phyloP scores from a whole-genome alignment of 768 basidiomycete species.

The Rhodotorula taiwanensis region DNA sequence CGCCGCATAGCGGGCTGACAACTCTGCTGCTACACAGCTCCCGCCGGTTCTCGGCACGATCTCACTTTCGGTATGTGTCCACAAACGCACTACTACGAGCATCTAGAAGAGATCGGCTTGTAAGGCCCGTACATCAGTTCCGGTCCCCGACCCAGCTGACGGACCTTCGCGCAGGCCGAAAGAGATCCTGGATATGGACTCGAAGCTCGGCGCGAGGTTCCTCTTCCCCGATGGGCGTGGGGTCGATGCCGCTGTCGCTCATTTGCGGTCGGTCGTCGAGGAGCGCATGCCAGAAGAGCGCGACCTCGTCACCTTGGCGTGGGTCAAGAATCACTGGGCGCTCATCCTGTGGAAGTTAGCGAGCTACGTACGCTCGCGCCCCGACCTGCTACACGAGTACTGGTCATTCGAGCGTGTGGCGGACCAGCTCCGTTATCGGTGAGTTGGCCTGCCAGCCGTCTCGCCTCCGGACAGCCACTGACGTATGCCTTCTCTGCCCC shows the following conservation, averaged over 20 bases:
- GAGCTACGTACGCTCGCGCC: slow-evolving; percentile 69
- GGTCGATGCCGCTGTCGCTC: slow-evolving; percentile 40
- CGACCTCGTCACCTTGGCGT: slow-evolving; percentile 58
- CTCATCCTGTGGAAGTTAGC: slow-evolving; percentile 92
- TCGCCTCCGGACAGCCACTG: background rate
- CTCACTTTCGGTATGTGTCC: slow-evolving; percentile 30
- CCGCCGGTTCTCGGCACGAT: background rate
- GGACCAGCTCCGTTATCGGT: slow-evolving; percentile 81
- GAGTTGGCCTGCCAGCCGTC: slow-evolving; percentile 31
- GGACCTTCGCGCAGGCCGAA: slow-evolving; percentile 17
- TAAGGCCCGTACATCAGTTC: background rate
- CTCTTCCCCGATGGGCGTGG: slow-evolving; percentile 19
- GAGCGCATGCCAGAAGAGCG: slow-evolving; percentile 48
- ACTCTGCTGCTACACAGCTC: background rate
- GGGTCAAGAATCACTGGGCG: slow-evolving; percentile 90
- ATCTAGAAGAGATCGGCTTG: slow-evolving; percentile 12
- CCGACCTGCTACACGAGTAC: slow-evolving; percentile 53
- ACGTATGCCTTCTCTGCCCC: background rate
- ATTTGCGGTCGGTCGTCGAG: slow-evolving; percentile 36
- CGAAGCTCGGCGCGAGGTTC: slow-evolving; percentile 3
- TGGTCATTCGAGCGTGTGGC: slow-evolving; percentile 83
- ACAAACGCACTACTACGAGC: slow-evolving; percentile 30
- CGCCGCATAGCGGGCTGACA: background rate
- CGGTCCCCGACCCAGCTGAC: background rate
- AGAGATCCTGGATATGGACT: slow-evolving; percentile 34